phyloP scores from a whole-genome alignment of 208 protist species.

The Hexamita inflata region DNA sequence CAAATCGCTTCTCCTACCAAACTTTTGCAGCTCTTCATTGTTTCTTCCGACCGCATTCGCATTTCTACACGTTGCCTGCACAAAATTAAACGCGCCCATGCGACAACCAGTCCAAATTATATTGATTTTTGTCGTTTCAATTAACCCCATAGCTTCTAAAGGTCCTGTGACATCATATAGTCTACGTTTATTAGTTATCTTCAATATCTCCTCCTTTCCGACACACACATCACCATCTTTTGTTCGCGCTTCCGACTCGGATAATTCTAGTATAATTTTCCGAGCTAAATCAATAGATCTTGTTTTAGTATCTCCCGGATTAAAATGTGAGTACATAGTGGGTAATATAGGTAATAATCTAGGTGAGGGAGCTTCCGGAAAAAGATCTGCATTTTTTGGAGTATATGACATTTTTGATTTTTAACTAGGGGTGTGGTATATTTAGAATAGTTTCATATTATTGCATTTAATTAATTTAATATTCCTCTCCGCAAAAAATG shows the following conservation, averaged over 20 bases:
- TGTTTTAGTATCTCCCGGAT: no score
- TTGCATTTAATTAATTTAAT: no score
- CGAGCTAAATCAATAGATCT: constrained; percentile 18
- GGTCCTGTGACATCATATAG: constrained; percentile 26
- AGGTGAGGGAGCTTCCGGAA: no score
- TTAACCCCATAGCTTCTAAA: constrained; percentile 21
- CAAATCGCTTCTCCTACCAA: constrained; percentile 1
- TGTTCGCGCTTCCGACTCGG: not conserved
- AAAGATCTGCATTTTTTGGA: no score
- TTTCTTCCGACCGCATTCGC: not conserved
- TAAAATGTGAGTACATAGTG: no score
- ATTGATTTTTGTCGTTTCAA: constrained; percentile 1
- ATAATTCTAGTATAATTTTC: not conserved
- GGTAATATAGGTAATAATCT: no score
- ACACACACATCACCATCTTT: constrained; percentile 20
- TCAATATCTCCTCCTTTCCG: constrained; percentile 14
- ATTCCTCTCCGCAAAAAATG: no score
- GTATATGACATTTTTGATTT: no score
- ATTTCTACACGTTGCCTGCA: not conserved
- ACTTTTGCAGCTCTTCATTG: not conserved
- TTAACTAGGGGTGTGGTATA: no score
- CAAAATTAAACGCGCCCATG: constrained; percentile 14
- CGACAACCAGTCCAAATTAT: constrained; percentile 22
- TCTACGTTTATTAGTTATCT: constrained; percentile 23
- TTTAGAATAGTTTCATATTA: no score